phyloP scores from a whole-genome alignment of 495 filamentous ascomycete genomes.

The Penicillium angulare region DNA sequence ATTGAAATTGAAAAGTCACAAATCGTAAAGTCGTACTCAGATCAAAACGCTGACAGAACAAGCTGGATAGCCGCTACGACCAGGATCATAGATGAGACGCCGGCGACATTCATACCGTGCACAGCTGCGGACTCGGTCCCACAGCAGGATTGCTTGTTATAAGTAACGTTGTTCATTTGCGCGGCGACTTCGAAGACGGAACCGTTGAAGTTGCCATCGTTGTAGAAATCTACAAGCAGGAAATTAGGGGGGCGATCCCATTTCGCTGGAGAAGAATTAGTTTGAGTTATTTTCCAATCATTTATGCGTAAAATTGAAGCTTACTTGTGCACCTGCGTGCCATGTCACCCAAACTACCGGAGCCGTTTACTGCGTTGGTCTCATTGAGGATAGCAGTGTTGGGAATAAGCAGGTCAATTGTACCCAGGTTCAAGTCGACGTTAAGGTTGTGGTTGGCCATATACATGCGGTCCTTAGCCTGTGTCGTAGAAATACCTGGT shows the following conservation, averaged over 20 bases:
- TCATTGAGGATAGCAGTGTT: slow-evolving; percentile 61
- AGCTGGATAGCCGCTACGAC: slow-evolving; percentile 28
- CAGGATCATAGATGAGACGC: slow-evolving; percentile 21
- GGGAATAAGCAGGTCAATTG: slow-evolving; percentile 67
- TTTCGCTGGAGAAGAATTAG: slow-evolving; percentile 23
- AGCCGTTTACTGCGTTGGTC: slow-evolving; percentile 65
- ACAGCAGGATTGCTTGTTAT: slow-evolving; percentile 66
- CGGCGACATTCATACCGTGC: slow-evolving; percentile 17
- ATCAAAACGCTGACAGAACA: slow-evolving; percentile 24
- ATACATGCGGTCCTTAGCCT: slow-evolving; percentile 66
- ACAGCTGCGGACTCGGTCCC: slow-evolving; percentile 44
- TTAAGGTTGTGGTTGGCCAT: slow-evolving; percentile 95
- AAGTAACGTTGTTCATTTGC: slow-evolving; percentile 79
- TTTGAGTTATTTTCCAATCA: slow-evolving; percentile 8
- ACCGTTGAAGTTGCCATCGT: slow-evolving; percentile 67
- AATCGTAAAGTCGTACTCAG: neutral
- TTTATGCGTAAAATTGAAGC: slow-evolving; percentile 7
- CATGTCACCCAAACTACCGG: slow-evolving; percentile 70
- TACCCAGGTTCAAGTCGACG: slow-evolving; percentile 61
- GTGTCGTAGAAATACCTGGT: slow-evolving; percentile 51
- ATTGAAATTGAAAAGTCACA: neutral
- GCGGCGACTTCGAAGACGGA: slow-evolving; percentile 92
- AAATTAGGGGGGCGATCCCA: slow-evolving; percentile 81
- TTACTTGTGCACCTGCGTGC: slow-evolving; percentile 64
- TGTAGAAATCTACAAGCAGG: slow-evolving; percentile 88